Evolutionary conservation across 2,329 filamentous ascomycete genomes (phyloP), one percentile per base, ranked within the genome.

Genomic region (Penicillium sp.): DNA sequence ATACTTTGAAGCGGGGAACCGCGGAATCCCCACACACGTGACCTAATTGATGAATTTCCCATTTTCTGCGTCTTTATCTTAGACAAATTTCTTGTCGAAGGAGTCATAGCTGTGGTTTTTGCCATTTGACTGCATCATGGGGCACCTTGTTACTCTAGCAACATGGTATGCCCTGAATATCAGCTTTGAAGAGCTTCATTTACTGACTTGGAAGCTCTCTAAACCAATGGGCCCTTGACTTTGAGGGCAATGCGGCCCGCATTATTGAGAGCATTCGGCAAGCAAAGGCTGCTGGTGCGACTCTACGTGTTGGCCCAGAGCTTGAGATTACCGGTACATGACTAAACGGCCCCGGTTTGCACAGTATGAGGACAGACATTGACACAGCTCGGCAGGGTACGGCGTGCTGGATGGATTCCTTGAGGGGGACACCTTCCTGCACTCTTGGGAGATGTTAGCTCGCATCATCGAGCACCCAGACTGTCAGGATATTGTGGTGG

Each of bases 321-420:
- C 75, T 83, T 6, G 80, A 82, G 63, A 80, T 83, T 50, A 79
- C 78, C n/a, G 87, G 85, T 46, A 65, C 62, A 27, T 19, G 16
- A 14, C 14, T 9, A 31, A 51, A 43, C 23, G 1, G 13, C n/a
- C 14, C 16, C 27, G 16, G 5, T 3, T 6, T 37, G 1, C 14
- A 14, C 13, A 10, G 27, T 39, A 37, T 21, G 39, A 48, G 46
- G 33, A 10, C 16, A 13, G 31, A 26, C 11, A 26, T 11, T 50
- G 21, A 50, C 23, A 16, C 8, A 11, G 39, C 5, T 29, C n/a
- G 5, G 16, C 54, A 71, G 68, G 67, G 53, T 90, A 89, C 79
- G 85, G 81, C 54, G 84, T 86, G 66, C 81, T 89, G 7, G 89
- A 92, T 69, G 87, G 89, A 65, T 88, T 85, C 60, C 76, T 83